Evolutionary conservation across 257 asterid species (phyloP).

Genomic region (Fraxinus quadrangulata): DNA sequence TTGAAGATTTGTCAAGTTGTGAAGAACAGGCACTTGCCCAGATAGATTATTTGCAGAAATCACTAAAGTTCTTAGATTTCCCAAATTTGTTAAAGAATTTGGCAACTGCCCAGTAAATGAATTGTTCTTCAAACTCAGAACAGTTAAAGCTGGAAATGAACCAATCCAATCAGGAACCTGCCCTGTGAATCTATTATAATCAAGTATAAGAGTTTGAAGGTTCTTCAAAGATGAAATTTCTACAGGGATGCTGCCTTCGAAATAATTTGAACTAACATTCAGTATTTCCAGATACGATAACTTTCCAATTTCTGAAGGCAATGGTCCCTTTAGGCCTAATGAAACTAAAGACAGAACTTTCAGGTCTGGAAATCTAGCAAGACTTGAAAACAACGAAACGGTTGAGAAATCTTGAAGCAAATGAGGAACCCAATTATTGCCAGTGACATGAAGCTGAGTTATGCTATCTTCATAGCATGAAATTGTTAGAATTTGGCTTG

Average conservation of each 20-base stretch:
- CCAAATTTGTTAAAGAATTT: constrained; percentile 39
- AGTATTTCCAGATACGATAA: constrained; percentile 68
- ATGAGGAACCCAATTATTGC: constrained; percentile 46
- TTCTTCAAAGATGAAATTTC: constrained; percentile 52
- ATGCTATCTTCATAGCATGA: constrained; percentile 75
- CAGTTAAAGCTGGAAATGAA: constrained; percentile 47
- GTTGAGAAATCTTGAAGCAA: constrained; percentile 49
- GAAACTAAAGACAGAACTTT: constrained; percentile 76
- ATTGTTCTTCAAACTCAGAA: constrained; percentile 73
- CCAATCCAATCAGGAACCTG: constrained; percentile 57
- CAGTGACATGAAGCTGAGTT: constrained; percentile 73
- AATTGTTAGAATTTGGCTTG: constrained; percentile 54
- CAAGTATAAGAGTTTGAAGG: constrained; percentile 71
- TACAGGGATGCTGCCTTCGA: constrained; percentile 59
- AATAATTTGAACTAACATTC: constrained; percentile 62
- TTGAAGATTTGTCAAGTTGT: constrained; percentile 62
- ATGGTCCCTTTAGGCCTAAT: constrained; percentile 65
- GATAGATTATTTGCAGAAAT: constrained; percentile 57
- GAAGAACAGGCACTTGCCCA: constrained; percentile 55
- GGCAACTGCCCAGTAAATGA: constrained; percentile 63
- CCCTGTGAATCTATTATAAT: constrained; percentile 62
- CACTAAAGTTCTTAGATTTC: constrained; percentile 50
- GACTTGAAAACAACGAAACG: constrained; percentile 46
- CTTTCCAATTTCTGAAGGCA: constrained; percentile 59
- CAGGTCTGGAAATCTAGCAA: constrained; percentile 58